Evolutionary conservation across 2,329 filamentous ascomycete genomes (phyloP), one percentile per base, ranked within the genome.

Genomic region (Cladosporium sp.): DNA sequence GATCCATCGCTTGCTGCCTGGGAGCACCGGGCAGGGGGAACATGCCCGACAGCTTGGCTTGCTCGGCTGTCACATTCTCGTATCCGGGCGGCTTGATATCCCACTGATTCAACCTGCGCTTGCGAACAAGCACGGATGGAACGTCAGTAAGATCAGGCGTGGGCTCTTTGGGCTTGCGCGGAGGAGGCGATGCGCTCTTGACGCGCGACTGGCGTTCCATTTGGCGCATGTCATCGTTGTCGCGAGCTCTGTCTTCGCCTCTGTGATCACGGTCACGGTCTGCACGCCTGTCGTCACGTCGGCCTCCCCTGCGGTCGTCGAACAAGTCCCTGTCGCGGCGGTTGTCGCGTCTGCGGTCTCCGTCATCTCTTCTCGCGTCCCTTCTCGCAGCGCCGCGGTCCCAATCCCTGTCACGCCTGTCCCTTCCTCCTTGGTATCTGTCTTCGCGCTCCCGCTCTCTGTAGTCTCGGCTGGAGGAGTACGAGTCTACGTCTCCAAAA

Each of bases 71-170:
- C 58, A 99, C 92, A 70, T 93, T 95, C 66, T 99, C 95, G 65
- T 99, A 99, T 39, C 93, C 92, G 13, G 90, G 89, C 5, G 93
- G 93, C 74, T 99, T 99, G 70, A 99, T 96, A 69, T 99, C 95
- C 93, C 93, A 99, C 71, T 99, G 95, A 30, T 91, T 97, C 77
- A 99, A 76, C 53, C 93, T 86, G 61, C 95, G 86, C 77, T 91
- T 93, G 62, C 92, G 85, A 64, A 92, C 85, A 56, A 90, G 75
- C 53, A 99, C 78, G 3, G 89, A 82, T n/a, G 86, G 77, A 53
- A 95, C 76, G 63, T 95, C 84, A 54, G 91, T 95, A 66, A 99
- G 76, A 69, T 99, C 95, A 30, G 93, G 95, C 1, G 93, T 99
- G 7, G 93, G 89, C 70, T 99, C 93, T 69, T 89, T 86, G 74